Base-by-base conservation (phyloP, 495 filamentous ascomycete species). In the Staphylotrichum longicolle region DNA sequence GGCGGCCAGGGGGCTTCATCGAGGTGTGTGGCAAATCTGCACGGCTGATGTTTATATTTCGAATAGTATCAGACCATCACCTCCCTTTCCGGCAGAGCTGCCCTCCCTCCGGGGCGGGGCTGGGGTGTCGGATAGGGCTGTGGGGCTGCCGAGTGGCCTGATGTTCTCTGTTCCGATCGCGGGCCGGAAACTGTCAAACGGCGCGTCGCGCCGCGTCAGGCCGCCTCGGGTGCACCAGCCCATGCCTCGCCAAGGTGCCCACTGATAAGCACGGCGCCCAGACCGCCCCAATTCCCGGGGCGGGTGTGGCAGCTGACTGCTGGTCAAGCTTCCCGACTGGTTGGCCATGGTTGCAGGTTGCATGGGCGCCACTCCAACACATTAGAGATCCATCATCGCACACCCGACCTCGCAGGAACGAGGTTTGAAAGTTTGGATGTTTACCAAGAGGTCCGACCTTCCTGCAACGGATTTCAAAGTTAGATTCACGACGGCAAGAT, bases 221-320 rank as follows among this genome's bases (percentile, higher is more conserved):
- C 11, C 42, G 12, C n/a, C 11, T 46, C 54, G 54, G 56, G 41
- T 40, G 15, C 35, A 49, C 32, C 20, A 7, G 27, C 32, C 42
- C 12, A 54, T 5, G 9, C 10, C 7, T 12, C 20, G 40, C 39
- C 41, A 56, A 46, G 40, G 40, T 8, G 14, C 33, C 14, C 12
- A 14, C 30, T 59, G 57, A 59, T 59, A 59, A 59, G 47, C 27
- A 15, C 40, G 10, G 30, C 5, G 48, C 27, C 57, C 35, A 58
- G 57, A 51, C 46, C 46, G 8, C 33, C 11, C 44, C 5, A 20
- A 12, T 39, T 35, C 44, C 54, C 54, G 10, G 20, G n/a, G 1
- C 10, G 27, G 15, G 49, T 48, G 10, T 14, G 48, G 39, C 58
- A 60, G 49, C 11, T 60, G 58, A 60, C 41, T 27, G 27, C 14